Evolutionary conservation across 208 protist species (phyloP), one percentile per base, ranked within the genome.

Genomic region (Trypanosoma scelopori): DNA sequence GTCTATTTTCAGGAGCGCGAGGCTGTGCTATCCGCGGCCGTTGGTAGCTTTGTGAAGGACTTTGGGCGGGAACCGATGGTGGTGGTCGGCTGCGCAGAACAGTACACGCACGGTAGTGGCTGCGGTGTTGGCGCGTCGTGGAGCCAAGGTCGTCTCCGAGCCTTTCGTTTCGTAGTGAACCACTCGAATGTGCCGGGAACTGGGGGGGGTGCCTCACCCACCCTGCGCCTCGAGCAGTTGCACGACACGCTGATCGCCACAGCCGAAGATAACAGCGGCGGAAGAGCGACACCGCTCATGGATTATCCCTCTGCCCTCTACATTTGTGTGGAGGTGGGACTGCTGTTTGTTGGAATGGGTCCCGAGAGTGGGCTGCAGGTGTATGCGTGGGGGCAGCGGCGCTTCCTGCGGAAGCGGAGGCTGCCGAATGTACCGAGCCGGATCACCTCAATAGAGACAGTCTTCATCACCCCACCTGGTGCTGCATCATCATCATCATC

Each of bases 241-340:
- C 88, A 92, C 71, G 74, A 72, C 61, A 92, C 89, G 5, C 72
- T 76, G 3, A 70, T 91, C 50, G 71, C 71, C 13, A 51, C 63
- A 39, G 41, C 49, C 15, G 42, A 53, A 6, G 45, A 9, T 5
- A 41, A 25, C 27, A 30, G 7, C 3, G 32, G 28, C 13, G 46
- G 45, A 18, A 70, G 22, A 53, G 67, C 51, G 53, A 50, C 39
- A 35, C 42, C 55, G 23, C 11, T 48, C 2, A 55, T 49, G 20
- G 88, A 94, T 71, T 87, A 79, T 62, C 79, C 89, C 25, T 85
- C 82, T 9, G 89, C 89, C 11, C 27, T 94, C 46, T 82, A 89
- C 64, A 55, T 92, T 39, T 94, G 89, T 57, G 76, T 79, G 35
- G 70, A 80, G 12, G 89, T 91, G 3, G 89, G 89, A 9, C 69